Conservation (phyloP, 768 basidiomycete genomes). For the Tylopilus vinaceipallidus region DNA sequence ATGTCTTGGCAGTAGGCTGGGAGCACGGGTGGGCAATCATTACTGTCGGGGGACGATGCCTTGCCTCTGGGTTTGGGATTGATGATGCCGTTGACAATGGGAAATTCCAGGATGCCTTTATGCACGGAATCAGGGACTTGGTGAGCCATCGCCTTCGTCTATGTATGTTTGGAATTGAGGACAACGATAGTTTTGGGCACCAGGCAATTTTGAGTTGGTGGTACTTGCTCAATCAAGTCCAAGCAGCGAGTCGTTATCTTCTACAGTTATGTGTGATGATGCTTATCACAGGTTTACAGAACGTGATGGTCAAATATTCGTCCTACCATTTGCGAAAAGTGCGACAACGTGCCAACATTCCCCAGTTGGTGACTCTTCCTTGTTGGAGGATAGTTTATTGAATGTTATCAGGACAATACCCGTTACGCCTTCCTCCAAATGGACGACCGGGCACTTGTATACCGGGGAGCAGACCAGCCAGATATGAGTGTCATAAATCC, state of each 20-base stretch:
- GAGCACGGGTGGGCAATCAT: slow-evolving; percentile 86
- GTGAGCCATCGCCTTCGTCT: slow-evolving; percentile 41
- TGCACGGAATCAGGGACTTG: slow-evolving; percentile 73
- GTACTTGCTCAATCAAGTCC: slow-evolving; percentile 58
- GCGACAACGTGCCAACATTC: slow-evolving; percentile 89
- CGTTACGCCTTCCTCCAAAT: slow-evolving; percentile 93
- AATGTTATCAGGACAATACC: slow-evolving; percentile 77
- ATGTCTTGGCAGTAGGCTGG: slow-evolving; percentile 93
- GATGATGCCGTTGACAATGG: slow-evolving; percentile 58
- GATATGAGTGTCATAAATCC: slow-evolving; percentile 99
- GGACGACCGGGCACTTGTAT: slow-evolving; percentile 91
- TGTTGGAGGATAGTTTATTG: neutral
- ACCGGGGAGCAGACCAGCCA: slow-evolving; percentile 95
- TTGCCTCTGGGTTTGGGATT: slow-evolving; percentile 73
- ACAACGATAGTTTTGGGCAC: slow-evolving; percentile 78
- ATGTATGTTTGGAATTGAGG: slow-evolving; percentile 2
- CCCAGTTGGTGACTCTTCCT: slow-evolving; percentile 54
- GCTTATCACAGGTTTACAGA: slow-evolving; percentile 35
- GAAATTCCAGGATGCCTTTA: slow-evolving; percentile 79
- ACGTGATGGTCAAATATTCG: slow-evolving; percentile 70
- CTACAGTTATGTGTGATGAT: neutral
- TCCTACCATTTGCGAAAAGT: slow-evolving; percentile 92
- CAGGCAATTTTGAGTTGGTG: slow-evolving; percentile 88
- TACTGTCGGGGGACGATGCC: slow-evolving; percentile 84
- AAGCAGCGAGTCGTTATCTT: slow-evolving; percentile 41